A percentile compares a stretch with the other conserved stretches of the same genome.
Evolutionary conservation across 2,329 filamentous ascomycete species (phyloP).

Genomic region (Xylariaceae sp.): DNA sequence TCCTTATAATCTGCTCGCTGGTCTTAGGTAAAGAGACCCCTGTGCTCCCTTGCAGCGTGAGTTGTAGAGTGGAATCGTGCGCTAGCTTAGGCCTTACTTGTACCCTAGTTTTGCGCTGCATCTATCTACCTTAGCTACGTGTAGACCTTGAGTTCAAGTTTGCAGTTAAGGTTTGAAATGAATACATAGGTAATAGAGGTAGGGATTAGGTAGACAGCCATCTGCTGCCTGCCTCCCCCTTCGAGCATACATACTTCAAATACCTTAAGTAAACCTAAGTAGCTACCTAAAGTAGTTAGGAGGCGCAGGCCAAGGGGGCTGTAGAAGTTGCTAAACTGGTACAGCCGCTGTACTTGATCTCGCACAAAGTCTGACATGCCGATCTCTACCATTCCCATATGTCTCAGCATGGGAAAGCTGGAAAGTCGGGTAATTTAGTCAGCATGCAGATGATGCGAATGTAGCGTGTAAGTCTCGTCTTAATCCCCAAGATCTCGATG

Average conservation of each 20-base stretch:
- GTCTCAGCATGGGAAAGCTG: conserved; percentile 1
- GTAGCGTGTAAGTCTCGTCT: conserved; percentile 24
- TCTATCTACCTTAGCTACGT: background rate
- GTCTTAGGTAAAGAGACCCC: no score
- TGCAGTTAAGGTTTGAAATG: background rate
- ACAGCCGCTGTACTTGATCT: conserved; percentile 15
- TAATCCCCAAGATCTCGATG: conserved; percentile 24
- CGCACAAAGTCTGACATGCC: conserved; percentile 15
- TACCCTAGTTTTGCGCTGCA: background rate
- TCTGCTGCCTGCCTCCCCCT: no score
- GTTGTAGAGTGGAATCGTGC: no score
- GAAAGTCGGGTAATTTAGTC: conserved; percentile 14
- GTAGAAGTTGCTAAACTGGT: conserved; percentile 14
- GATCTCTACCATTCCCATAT: conserved; percentile 13
- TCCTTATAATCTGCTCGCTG: no score
- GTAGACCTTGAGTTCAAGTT: background rate
- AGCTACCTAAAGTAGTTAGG: no score
- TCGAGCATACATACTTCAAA: no score
- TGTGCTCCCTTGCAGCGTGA: no score
- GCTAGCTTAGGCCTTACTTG: no score
- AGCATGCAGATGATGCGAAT: conserved; percentile 17
- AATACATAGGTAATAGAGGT: no score
- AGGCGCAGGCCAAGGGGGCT: no score
- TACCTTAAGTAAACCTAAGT: no score
- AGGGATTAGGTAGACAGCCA: no score